Evolutionary conservation across 225 moss, liverwort and hornwort species (phyloP).

Genomic region (Pseudisothecium myosuroides): DNA sequence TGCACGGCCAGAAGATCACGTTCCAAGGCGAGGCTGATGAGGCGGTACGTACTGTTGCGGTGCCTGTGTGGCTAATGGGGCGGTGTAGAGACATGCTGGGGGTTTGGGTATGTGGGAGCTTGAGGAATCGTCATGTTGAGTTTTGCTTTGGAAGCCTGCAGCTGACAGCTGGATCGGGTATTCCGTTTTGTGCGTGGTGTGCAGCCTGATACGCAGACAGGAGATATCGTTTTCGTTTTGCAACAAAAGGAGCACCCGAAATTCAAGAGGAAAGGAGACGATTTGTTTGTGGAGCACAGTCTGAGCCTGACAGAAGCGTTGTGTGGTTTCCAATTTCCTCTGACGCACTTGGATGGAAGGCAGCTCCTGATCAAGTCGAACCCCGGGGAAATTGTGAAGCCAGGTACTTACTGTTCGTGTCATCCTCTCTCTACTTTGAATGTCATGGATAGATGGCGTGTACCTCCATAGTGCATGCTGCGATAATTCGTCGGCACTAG

Average conservation of each 20-base stretch:
- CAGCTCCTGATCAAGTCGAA: conserved; percentile 75
- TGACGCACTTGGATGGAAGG: conserved; percentile 73
- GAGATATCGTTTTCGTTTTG: conserved; percentile 86
- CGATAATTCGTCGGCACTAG: background rate
- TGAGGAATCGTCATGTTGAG: background rate
- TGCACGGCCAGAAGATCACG: conserved; percentile 75
- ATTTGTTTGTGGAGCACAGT: conserved; percentile 73
- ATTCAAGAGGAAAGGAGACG: conserved; percentile 85
- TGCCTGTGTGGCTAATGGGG: background rate
- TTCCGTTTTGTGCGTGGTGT: background rate
- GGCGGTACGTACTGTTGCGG: conserved; percentile 32
- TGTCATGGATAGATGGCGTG: background rate
- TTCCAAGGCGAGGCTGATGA: conserved; percentile 95
- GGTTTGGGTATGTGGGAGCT: background rate
- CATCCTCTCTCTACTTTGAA: background rate
- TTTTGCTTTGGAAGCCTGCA: background rate
- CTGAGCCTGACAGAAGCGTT: conserved; percentile 75
- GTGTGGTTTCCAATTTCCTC: conserved; percentile 82
- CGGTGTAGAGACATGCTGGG: background rate
- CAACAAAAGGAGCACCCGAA: conserved; percentile 85
- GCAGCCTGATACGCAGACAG: conserved; percentile 82
- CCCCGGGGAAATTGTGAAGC: conserved; percentile 77
- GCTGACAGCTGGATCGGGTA: background rate
- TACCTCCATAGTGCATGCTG: background rate
- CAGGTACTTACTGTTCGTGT: conserved; percentile 26